Percentiles rank a stretch among this genome's conserved stretches.
These are phyloP conservation scores for Scheffersomyces amazonensis DNA, from an alignment of 805 yeast species.

Conservation along the genomic window DNA sequence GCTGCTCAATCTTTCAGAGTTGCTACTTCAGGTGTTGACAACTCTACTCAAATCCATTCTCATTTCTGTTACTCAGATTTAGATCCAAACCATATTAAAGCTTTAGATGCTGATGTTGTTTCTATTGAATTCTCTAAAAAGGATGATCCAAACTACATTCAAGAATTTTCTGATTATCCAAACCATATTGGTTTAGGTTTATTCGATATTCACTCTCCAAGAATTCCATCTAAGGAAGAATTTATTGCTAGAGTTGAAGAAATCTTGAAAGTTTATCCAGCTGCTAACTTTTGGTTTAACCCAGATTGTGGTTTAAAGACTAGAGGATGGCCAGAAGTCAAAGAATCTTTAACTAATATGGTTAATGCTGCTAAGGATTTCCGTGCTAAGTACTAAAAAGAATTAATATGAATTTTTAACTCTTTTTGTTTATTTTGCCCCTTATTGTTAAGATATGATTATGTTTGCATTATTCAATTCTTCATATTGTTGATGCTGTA, in stretches of 20 bases:
- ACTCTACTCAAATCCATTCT: constrained; percentile 97
- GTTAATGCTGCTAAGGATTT: constrained; percentile 97
- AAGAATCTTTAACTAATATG: constrained; percentile 94
- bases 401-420: constrained; percentile 1
- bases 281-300: constrained; percentile 99
- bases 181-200: constrained; percentile 99
- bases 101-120: constrained; percentile 98
- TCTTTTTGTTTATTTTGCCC: constrained; percentile 2
- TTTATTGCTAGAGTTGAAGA: constrained; percentile 90
- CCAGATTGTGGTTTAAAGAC: constrained; percentile 99
- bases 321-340: constrained; percentile 99
- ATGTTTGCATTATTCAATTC: constrained; percentile 41
- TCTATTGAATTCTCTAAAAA: constrained; percentile 99
- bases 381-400: constrained; percentile 44
- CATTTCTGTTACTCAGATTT: constrained; percentile 99
- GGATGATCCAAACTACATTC: constrained; percentile 97
- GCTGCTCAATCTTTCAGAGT: constrained; percentile 99
- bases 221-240: constrained; percentile 97
- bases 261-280: constrained; percentile 95
- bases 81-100: constrained; percentile 99
- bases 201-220: constrained; percentile 99
- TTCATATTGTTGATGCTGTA: constrained; percentile 35
- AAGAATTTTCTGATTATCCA: constrained; percentile 97
- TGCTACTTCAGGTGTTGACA: constrained; percentile 96
- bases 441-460: constrained; percentile 2